A percentile compares a stretch with the other conserved stretches of the same genome.
Conservation (phyloP, 495 filamentous ascomycete species). For the Aspergillus baeticus region DNA sequence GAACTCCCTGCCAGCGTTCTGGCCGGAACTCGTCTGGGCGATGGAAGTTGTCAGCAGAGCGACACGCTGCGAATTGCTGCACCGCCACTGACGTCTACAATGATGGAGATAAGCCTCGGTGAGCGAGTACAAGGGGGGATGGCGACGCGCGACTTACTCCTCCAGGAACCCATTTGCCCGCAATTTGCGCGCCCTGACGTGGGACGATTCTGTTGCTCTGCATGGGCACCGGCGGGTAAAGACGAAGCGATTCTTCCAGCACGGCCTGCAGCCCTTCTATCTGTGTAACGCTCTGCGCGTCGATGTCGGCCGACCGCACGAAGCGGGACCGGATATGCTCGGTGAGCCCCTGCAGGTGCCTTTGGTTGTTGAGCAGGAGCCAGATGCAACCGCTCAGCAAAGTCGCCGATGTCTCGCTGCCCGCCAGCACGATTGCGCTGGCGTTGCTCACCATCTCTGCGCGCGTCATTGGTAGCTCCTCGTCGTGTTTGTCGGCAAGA, state of each 20-base stretch:
- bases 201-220: neutral
- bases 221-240: neutral
- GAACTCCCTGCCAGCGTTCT: constrained; percentile 28
- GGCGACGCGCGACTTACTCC: neutral
- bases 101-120: neutral
- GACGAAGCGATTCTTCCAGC: neutral
- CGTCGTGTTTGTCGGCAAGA: too few relatives aligned
- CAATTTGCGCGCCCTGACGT: neutral
- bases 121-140: neutral
- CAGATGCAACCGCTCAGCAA: neutral
- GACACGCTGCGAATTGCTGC: constrained; percentile 20
- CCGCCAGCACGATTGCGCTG: neutral
- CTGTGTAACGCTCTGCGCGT: neutral
- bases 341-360: neutral
- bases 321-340: neutral
- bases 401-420: neutral
- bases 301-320: neutral
- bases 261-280: neutral
- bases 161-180: neutral
- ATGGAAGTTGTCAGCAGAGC: constrained; percentile 21
- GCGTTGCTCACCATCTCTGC: neutral
- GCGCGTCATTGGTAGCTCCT: neutral
- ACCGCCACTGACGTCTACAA: constrained; percentile 3
- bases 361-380: too few relatives aligned
- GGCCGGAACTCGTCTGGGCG: constrained; percentile 29